Evolutionary conservation across 805 yeast species (phyloP), one percentile per base, ranked within the genome.

Genomic region (Priceomyces carsonii): DNA sequence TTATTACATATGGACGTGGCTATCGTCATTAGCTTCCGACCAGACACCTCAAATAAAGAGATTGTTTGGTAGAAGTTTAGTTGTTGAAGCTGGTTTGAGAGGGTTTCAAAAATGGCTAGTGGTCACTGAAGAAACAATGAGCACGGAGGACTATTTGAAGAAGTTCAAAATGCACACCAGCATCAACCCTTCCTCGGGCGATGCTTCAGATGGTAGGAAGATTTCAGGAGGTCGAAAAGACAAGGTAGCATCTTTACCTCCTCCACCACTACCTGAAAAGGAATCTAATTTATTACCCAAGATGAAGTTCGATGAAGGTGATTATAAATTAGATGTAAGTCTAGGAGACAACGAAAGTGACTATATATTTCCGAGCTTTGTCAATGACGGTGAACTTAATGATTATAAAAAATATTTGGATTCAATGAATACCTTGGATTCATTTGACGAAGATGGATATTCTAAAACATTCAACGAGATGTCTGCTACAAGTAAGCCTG

Each of bases 1-100:
- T 57, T 88, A 84, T 57, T 88, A 82, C 51, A 85, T 87, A 18
- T 88, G 96, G 96, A 77, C 95, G 0, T 88, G 96, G 96, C 66
- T 87, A 51, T 78, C 89, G 1, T 75, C 88, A 2, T 55, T 87
- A 16, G 86, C 86, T 0, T 71, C 80, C 20, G 96, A 88, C 53
- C 84, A 85, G 51, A 77, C 88, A 0, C 68, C 73, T 20, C 58
- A 66, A 16, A 79, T 79, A 47, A 84, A 84, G 55, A 73, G 74
- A 20, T 57, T 82, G 1, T 88, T 88, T 64, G 96, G 96, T 7
- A 73, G 93, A 45, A 80, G 95, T 0, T 69, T 86, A 37, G 86
- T 88, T 5, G 75, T 86, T 34, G 96, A 88, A 48, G 87, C 86
- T 28, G 87, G 85, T 29, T 70, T 85, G 45, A 80, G 80, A 44